A percentile compares a stretch with the other conserved stretches of the same genome.
Evolutionary conservation across 345 rosid species (phyloP).

Genomic region (Boechera retrofracta): DNA sequence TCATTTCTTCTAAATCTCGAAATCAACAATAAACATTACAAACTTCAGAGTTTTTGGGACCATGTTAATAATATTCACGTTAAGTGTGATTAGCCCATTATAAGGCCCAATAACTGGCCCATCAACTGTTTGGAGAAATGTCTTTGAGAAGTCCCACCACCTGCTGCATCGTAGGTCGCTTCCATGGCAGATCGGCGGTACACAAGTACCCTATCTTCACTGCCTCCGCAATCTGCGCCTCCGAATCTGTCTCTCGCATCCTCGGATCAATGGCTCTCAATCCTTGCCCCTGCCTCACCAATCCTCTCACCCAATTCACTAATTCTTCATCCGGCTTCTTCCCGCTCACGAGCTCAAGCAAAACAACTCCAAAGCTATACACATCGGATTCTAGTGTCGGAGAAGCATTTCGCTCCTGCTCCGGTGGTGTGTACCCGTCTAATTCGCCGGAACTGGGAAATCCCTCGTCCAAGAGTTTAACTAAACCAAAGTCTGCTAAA

Average conservation of each 20-base stretch:
- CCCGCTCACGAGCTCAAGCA: slow-evolving; percentile 83
- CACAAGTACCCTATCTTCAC: slow-evolving; percentile 91
- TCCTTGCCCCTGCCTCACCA: slow-evolving; percentile 65
- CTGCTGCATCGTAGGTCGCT: slow-evolving; percentile 95
- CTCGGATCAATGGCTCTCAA: slow-evolving; percentile 66
- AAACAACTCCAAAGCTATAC: slow-evolving; percentile 85
- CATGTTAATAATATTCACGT: slow-evolving; percentile 25
- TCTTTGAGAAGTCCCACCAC: slow-evolving; percentile 94
- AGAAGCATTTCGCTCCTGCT: slow-evolving; percentile 43
- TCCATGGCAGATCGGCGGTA: slow-evolving; percentile 80
- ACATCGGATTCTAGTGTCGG: slow-evolving; percentile 81
- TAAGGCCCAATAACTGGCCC: slow-evolving; percentile 19
- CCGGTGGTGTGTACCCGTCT: slow-evolving; percentile 77
- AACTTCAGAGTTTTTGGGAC: neutral
- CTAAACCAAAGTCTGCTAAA: slow-evolving; percentile 82
- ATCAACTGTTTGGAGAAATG: slow-evolving; percentile 38
- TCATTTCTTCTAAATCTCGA: slow-evolving; percentile 18
- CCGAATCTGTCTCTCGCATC: slow-evolving; percentile 56
- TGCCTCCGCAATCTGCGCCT: slow-evolving; percentile 70
- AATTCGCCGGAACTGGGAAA: slow-evolving; percentile 45
- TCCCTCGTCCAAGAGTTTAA: slow-evolving; percentile 70
- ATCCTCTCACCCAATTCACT: slow-evolving; percentile 80
- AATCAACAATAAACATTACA: slow-evolving; percentile 7
- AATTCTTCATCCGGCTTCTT: slow-evolving; percentile 66
- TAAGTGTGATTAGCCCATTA: neutral